These are phyloP conservation scores for Fraxinus dipetala DNA, from an alignment of 305 asterid species.

Conservation along the genomic window DNA sequence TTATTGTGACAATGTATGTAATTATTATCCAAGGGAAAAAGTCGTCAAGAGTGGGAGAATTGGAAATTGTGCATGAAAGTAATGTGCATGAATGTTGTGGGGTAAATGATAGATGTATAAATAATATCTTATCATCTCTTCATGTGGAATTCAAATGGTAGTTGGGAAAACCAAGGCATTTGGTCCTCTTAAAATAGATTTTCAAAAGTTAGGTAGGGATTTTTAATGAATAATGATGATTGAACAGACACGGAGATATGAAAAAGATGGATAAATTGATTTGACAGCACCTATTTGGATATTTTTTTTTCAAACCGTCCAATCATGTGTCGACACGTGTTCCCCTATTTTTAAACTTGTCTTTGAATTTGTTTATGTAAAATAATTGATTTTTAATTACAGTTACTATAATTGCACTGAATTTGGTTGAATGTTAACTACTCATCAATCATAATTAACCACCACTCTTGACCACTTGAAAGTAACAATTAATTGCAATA, in stretches of 20 bases:
- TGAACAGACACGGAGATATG: no score
- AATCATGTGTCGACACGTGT: no score
- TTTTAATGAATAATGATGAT: no score
- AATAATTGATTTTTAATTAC: not conserved
- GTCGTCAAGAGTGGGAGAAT: not conserved
- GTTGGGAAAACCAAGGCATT: conserved; percentile 25
- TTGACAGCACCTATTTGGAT: no score
- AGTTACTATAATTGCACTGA: not conserved
- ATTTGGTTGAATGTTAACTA: not conserved
- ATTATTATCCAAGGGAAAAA: not conserved
- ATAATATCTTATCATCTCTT: conserved; percentile 20
- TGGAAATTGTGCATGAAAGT: conserved; percentile 3
- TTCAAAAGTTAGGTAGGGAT: not conserved
- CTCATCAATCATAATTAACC: not conserved
- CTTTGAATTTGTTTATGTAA: no score
- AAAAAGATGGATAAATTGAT: no score
- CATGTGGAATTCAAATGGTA: conserved; percentile 32
- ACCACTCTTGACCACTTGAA: not conserved
- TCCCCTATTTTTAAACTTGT: no score
- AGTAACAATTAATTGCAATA: not conserved
- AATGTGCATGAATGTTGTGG: conserved; percentile 38
- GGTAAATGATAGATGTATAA: conserved; percentile 33
- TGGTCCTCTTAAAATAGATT: not conserved
- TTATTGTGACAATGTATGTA: not conserved
- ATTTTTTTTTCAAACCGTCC: no score